Base-by-base conservation (phyloP, 352 stramenopile species). In the Globisporangium canariense region DNA sequence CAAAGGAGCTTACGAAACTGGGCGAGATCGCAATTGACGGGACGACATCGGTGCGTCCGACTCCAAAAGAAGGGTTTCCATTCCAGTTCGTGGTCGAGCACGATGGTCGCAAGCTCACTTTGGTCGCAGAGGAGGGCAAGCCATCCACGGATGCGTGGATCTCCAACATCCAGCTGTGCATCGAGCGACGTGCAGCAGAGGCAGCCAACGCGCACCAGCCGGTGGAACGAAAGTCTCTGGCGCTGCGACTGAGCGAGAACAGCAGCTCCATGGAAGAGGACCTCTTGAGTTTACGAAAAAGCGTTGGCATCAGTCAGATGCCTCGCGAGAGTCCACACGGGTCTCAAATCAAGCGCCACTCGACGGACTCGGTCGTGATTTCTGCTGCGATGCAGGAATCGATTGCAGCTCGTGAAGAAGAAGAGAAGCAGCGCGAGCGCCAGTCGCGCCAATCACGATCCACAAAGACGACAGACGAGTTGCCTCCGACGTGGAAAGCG, bases 21-120 rank as follows among this genome's bases (percentile, higher is more conserved):
- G 87, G 87, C 16, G 87, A 96, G 64, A 87, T 96, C 50, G 46
- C 69, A 0, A 70, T 96, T 25, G 87, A 96, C 45, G 76, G 73
- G n/a, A 74, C 75, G 16, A 93, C 84, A 5, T 79, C 49, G 2
- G 75, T 93, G 18, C 62, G 77, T 25, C 60, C 60, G 3, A 77
- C 78, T 8, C 81, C 83, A 2, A 79, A 78, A 56, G 75, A 84
- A 3, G 74, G 73, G n/a, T 86, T 88, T 46, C 76, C 84, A 5
- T 80, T 75, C 36, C 68, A 76, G 16, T 96, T 96, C 45, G 82
- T 74, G 2, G 80, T 96, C 40, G 80, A 93, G 55, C 80, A 89
- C 47, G 68, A 76, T 11, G 67, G 66, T 10, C 85, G 87, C 0
- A 91, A 88, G 54, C 76, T 96, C 47, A 83, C 87, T 43, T 62